Conservation (phyloP, 495 filamentous ascomycete species). For the Sordaria brevicollis region DNA sequence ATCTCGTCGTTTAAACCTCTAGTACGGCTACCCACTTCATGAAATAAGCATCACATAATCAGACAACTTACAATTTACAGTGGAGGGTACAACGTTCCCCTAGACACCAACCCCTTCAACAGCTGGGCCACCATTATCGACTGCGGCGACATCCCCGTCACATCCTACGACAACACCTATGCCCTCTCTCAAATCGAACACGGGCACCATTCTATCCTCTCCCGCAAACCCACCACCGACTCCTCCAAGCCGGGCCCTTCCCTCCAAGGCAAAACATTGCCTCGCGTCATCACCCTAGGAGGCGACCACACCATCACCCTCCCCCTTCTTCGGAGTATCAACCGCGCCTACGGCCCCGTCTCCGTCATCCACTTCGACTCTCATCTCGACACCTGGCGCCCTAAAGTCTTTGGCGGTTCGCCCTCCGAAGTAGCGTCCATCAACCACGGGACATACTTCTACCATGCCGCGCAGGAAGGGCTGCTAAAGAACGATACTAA, state of each 20-base stretch:
- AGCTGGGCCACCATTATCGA: constrained; percentile 70
- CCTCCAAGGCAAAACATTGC: constrained; percentile 41
- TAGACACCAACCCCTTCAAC: constrained; percentile 69
- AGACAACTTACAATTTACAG: too few species aligned
- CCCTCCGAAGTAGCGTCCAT: constrained; percentile 53
- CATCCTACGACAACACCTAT: constrained; percentile 66
- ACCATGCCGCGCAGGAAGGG: constrained; percentile 67
- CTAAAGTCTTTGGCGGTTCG: constrained; percentile 51
- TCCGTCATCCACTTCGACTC: constrained; percentile 83
- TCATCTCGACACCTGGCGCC: constrained; percentile 68
- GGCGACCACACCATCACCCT: constrained; percentile 80
- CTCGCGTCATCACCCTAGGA: constrained; percentile 63
- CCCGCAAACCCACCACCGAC: constrained; percentile 38
- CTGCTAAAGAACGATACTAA: constrained; percentile 58
- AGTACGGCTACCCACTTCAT: constrained; percentile 15
- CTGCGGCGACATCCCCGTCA: constrained; percentile 79
- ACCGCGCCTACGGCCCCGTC: constrained; percentile 67
- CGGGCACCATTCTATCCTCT: constrained; percentile 46
- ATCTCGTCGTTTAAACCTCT: constrained; percentile 62
- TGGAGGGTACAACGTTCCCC: constrained; percentile 69
- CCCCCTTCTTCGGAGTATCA: constrained; percentile 64
- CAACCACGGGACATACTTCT: constrained; percentile 84
- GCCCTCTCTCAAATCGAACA: constrained; percentile 73
- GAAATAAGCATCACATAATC: not conserved
- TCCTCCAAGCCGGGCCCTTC: constrained; percentile 37